These are phyloP conservation scores for Aspergillus bridgeri DNA, from an alignment of 495 filamentous ascomycete genomes.

Conservation along the genomic window DNA sequence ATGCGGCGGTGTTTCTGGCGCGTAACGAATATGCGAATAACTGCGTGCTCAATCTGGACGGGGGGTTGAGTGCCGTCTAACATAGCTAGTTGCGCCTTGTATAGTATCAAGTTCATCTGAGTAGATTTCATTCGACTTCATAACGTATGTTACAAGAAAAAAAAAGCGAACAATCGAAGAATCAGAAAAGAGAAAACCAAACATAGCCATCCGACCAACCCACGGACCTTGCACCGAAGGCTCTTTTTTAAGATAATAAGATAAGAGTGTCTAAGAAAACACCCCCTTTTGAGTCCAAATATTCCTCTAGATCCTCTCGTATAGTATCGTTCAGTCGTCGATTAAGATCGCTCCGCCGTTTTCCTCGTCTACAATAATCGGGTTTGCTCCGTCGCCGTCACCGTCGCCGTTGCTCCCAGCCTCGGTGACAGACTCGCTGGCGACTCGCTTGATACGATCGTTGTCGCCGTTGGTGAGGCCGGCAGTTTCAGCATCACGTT, in stretches of 20 bases:
- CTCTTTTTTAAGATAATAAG: not conserved
- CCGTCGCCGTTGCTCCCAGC: slow-evolving; percentile 15
- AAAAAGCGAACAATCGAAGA: not conserved
- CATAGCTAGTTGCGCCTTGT: not conserved
- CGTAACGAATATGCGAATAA: slow-evolving; percentile 78
- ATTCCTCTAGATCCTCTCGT: not conserved
- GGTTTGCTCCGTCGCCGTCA: slow-evolving; percentile 25
- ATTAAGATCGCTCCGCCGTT: slow-evolving; percentile 71
- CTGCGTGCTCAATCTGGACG: slow-evolving; percentile 82
- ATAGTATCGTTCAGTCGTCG: slow-evolving; percentile 44
- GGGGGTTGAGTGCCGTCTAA: slow-evolving; percentile 68
- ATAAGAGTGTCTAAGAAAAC: not conserved
- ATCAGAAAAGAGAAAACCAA: not conserved
- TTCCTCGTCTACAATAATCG: slow-evolving; percentile 54
- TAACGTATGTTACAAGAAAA: not conserved
- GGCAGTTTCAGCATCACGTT: slow-evolving; percentile 44
- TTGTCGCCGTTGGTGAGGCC: slow-evolving; percentile 36
- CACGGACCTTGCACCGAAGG: not conserved
- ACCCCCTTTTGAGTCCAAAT: not conserved
- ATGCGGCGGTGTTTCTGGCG: slow-evolving; percentile 76
- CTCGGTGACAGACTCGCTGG: slow-evolving; percentile 19
- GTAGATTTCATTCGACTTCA: not conserved
- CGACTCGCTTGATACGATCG: slow-evolving; percentile 41
- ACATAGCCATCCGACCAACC: not conserved
- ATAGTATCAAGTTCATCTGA: not conserved